Evolutionary conservation across 495 filamentous ascomycete genomes (phyloP).

Genomic region (Trypethelium eluteriae): DNA sequence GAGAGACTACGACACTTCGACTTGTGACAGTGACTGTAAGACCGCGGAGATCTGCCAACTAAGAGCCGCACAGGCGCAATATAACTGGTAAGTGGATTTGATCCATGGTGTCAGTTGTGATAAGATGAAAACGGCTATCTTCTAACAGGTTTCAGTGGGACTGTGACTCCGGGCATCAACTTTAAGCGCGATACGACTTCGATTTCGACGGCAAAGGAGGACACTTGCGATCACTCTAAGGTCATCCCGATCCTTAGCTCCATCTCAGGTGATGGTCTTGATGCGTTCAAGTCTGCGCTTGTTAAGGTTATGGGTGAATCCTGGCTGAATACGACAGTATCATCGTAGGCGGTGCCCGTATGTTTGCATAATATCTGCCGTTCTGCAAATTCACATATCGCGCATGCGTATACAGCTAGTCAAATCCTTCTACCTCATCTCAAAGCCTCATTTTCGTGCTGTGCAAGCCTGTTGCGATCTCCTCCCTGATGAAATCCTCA

Average conservation of each 20-base stretch:
- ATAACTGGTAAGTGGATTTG: conserved; percentile 8
- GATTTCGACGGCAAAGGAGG: background rate
- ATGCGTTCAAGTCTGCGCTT: background rate
- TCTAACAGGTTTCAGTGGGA: background rate
- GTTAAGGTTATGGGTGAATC: background rate
- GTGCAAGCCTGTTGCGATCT: no score
- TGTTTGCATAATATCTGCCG: no score
- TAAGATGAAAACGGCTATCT: background rate
- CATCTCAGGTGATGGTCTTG: background rate
- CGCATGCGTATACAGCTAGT: no score
- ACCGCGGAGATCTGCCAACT: conserved; percentile 39
- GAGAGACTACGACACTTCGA: conserved; percentile 34
- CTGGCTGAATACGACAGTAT: background rate
- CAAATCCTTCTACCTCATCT: no score
- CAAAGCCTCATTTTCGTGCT: no score
- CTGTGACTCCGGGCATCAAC: conserved; percentile 2
- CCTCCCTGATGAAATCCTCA: no score
- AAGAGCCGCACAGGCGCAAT: conserved; percentile 32
- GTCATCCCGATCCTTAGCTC: background rate
- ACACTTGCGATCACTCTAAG: conserved; percentile 1
- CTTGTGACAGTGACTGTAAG: conserved; percentile 36
- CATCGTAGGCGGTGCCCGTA: background rate
- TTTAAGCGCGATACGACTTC: conserved; percentile 6
- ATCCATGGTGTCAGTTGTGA: background rate
- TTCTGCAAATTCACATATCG: no score